These are phyloP conservation scores for Calonectria montana DNA, from an alignment of 2,329 filamentous ascomycete genomes.

Conservation along the genomic window DNA sequence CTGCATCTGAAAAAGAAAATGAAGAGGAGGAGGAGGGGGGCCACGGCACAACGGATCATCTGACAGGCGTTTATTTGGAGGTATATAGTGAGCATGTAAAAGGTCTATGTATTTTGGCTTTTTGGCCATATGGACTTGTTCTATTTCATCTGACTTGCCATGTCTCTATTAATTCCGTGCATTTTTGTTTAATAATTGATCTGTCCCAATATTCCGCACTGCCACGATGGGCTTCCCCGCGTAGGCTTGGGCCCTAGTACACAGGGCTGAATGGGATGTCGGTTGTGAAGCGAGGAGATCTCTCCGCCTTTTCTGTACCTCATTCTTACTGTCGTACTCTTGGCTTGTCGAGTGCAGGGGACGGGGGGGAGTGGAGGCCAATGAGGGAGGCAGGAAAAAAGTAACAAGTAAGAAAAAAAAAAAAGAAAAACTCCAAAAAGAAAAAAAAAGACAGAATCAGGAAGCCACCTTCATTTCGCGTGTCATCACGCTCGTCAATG, in stretches of 20 bases:
- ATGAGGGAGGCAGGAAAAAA: background rate
- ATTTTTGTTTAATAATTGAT: constrained; percentile 3
- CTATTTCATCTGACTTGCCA: background rate
- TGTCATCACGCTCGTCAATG: constrained; percentile 4
- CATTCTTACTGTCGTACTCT: background rate
- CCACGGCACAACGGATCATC: background rate
- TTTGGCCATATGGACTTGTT: constrained; percentile 6
- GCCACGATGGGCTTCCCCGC: background rate
- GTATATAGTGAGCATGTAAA: constrained; percentile 25
- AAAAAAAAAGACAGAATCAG: background rate
- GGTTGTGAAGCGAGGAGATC: constrained; percentile 2
- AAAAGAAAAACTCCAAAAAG: background rate
- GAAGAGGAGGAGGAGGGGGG: constrained; percentile 23
- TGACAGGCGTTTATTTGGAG: constrained; percentile 21
- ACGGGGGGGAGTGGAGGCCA: no score
- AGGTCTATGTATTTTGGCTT: background rate
- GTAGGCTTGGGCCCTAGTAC: background rate
- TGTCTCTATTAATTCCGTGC: background rate
- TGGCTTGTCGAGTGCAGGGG: background rate
- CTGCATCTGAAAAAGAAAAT: constrained; percentile 29
- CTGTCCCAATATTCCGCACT: background rate
- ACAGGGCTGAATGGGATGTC: background rate
- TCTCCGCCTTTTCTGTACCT: background rate
- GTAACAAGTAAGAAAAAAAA: background rate
- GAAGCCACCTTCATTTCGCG: background rate